These are phyloP conservation scores for Globisporangium abappressorium DNA, from an alignment of 352 stramenopile genomes.

Conservation along the genomic window DNA sequence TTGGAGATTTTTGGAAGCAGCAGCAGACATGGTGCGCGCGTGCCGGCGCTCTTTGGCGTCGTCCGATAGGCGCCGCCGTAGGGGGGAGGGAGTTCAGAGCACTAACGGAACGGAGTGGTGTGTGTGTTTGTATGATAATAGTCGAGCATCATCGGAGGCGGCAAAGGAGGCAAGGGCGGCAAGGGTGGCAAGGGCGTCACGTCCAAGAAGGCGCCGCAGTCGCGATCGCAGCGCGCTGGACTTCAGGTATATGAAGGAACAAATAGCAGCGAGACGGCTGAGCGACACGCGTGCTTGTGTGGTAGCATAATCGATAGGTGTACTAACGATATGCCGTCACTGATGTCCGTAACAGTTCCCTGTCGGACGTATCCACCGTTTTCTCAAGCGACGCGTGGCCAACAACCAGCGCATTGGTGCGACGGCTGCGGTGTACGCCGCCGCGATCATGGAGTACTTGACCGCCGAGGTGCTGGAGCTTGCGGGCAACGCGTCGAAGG, in stretches of 20 bases:
- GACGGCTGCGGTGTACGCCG: slow-evolving; percentile 99
- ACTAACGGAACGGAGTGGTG: neutral
- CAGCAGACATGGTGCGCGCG: slow-evolving; percentile 8
- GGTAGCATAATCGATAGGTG: neutral
- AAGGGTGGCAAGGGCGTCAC: slow-evolving; percentile 99
- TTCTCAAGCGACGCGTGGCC: slow-evolving; percentile 98
- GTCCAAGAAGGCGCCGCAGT: slow-evolving; percentile 99
- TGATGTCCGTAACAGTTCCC: slow-evolving; percentile 88
- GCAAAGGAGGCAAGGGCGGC: slow-evolving; percentile 96
- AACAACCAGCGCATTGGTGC: slow-evolving; percentile 98
- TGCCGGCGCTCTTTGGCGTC: neutral
- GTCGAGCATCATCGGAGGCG: slow-evolving; percentile 88
- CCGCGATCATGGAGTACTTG: slow-evolving; percentile 99
- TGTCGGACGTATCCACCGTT: slow-evolving; percentile 99
- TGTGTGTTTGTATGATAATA: slow-evolving; percentile 17
- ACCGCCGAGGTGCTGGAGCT: slow-evolving; percentile 99
- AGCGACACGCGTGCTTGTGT: neutral
- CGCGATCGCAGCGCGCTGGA: slow-evolving; percentile 96
- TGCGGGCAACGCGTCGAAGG: slow-evolving; percentile 96
- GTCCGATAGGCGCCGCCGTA: neutral
- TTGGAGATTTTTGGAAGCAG: neutral
- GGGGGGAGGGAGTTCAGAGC: neutral
- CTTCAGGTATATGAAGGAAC: slow-evolving; percentile 82
- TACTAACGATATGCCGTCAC: slow-evolving; percentile 5
- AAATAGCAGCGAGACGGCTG: neutral